These are phyloP conservation scores for Pisolithus marmoratus DNA, from an alignment of 768 basidiomycete genomes.

Conservation along the genomic window DNA sequence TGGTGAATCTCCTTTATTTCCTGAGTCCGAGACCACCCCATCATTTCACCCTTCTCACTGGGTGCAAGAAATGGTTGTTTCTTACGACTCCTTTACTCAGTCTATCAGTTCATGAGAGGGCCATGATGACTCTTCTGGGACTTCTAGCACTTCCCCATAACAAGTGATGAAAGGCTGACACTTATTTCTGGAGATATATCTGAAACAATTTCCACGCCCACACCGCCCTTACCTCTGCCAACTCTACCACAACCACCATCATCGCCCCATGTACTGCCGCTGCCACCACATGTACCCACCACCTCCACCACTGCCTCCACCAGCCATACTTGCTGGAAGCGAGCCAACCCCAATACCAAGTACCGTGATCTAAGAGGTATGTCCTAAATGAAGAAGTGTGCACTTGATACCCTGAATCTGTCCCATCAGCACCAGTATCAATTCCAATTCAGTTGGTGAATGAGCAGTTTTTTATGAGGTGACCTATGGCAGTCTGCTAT, in stretches of 20 bases:
- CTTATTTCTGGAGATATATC: conserved; percentile 31
- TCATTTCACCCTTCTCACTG: conserved; percentile 44
- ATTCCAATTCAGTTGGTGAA: too few relatives aligned
- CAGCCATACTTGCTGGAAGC: conserved; percentile 29
- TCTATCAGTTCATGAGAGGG: conserved; percentile 50
- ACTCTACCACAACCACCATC: conserved; percentile 5
- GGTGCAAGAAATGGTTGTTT: conserved; percentile 58
- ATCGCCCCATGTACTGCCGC: neutral
- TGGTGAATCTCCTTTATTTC: conserved; percentile 31
- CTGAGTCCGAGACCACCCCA: conserved; percentile 30
- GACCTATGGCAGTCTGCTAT: too few relatives aligned
- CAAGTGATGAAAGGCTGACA: conserved; percentile 27
- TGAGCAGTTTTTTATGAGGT: too few relatives aligned
- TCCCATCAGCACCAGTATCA: too few relatives aligned
- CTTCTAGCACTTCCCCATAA: conserved; percentile 47
- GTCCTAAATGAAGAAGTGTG: too few relatives aligned
- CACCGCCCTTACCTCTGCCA: conserved; percentile 1
- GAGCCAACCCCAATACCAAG: conserved; percentile 19
- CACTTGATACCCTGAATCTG: too few relatives aligned
- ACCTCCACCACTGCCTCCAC: neutral
- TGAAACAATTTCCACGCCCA: conserved; percentile 25
- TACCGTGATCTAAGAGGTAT: conserved; percentile 19
- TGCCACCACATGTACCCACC: conserved; percentile 2
- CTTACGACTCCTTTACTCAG: conserved; percentile 68
- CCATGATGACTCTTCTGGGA: conserved; percentile 62